These are phyloP conservation scores for Cercospora sp. DNA, from an alignment of 2,329 filamentous ascomycete genomes.

Conservation along the genomic window DNA sequence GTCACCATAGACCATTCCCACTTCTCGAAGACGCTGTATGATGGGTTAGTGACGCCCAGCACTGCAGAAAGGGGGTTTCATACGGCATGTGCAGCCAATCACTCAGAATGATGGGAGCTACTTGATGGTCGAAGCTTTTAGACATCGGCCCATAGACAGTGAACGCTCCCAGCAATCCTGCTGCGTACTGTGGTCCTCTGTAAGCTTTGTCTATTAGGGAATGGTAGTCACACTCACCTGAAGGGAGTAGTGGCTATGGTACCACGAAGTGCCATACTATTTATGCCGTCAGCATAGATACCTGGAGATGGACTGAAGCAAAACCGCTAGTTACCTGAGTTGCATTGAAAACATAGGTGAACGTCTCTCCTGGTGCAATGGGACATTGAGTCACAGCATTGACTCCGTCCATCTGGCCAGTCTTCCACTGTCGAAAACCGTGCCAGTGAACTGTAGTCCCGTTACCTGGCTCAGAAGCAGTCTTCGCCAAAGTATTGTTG, in stretches of 20 bases:
- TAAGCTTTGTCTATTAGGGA: not conserved
- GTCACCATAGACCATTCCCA: slow-evolving; percentile 3
- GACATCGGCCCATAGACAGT: slow-evolving; percentile 43
- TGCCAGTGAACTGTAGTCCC: slow-evolving; percentile 55
- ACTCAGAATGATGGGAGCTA: slow-evolving; percentile 40
- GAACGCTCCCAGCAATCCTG: slow-evolving; percentile 37
- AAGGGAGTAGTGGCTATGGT: not conserved
- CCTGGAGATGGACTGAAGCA: slow-evolving; percentile 22
- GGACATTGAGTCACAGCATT: slow-evolving; percentile 50
- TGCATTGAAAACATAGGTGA: slow-evolving; percentile 41
- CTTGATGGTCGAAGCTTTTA: slow-evolving; percentile 35
- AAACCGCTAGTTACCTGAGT: not conserved
- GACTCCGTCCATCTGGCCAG: slow-evolving; percentile 53
- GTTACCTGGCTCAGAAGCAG: slow-evolving; percentile 30
- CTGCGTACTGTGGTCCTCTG: slow-evolving; percentile 28
- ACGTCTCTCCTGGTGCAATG: slow-evolving; percentile 37
- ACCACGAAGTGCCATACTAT: not conserved
- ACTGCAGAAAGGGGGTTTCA: not conserved
- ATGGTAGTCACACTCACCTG: not conserved
- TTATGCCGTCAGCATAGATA: not conserved
- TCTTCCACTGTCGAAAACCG: slow-evolving; percentile 50
- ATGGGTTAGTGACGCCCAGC: not conserved
- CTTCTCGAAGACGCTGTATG: not conserved
- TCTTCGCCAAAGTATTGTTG: slow-evolving; percentile 34
- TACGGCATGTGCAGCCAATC: slow-evolving; percentile 45